Conservation (phyloP, 2,329 filamentous ascomycete genomes). For the Ophiostoma triangulosporum region DNA sequence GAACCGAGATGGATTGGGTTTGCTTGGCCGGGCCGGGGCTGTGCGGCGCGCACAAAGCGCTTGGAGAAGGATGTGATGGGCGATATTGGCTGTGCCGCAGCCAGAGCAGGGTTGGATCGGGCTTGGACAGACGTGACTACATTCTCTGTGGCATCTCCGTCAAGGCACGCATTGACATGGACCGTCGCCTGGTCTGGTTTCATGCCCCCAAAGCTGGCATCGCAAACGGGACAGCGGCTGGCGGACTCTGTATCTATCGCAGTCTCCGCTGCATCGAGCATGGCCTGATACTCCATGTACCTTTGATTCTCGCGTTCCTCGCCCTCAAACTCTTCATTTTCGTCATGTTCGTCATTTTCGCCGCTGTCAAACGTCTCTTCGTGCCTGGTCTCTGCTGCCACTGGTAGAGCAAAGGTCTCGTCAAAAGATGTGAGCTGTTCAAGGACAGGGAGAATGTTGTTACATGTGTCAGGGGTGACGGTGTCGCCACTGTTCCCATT, state of each 20-base stretch:
- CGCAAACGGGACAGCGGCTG: slow-evolving; percentile 65
- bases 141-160: slow-evolving; percentile 32
- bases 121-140: too few relatives aligned
- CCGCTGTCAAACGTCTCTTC: background rate
- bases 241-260: slow-evolving; percentile 19
- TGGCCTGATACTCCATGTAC: slow-evolving; percentile 65
- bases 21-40: slow-evolving; percentile 65
- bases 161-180: slow-evolving; percentile 88
- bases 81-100: too few relatives aligned
- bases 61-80: slow-evolving; percentile 28
- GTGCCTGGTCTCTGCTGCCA: background rate
- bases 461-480: background rate
- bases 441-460: background rate
- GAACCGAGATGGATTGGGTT: slow-evolving; percentile 55
- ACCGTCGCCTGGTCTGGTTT: slow-evolving; percentile 55
- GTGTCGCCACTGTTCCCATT: too few relatives aligned
- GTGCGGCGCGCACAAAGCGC: slow-evolving; percentile 51
- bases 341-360: slow-evolving; percentile 18
- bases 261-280: slow-evolving; percentile 41
- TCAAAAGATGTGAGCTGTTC: slow-evolving; percentile 5
- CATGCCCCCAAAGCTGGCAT: slow-evolving; percentile 44
- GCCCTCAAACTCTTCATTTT: slow-evolving; percentile 30
- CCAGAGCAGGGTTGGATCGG: too few relatives aligned
- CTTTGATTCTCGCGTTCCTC: slow-evolving; percentile 41
- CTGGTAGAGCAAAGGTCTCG: slow-evolving; percentile 1